Percentiles rank a stretch among this genome's conserved stretches.
Conservation (phyloP, 345 rosid species). For the Diplotaxis tenuifolia region DNA sequence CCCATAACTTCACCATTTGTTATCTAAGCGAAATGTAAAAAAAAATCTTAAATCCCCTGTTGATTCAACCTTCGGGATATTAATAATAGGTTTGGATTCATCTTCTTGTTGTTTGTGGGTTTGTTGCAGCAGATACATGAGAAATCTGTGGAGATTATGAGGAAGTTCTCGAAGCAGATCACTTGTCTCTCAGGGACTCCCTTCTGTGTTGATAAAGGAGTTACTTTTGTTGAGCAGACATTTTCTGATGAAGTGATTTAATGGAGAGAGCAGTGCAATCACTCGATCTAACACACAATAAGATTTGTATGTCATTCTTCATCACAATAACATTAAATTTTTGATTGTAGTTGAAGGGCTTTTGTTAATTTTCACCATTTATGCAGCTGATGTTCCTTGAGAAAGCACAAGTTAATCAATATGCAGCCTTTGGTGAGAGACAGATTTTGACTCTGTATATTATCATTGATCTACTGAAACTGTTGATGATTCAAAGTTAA, state of each 20-base stretch:
- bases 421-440: slow-evolving; percentile 83
- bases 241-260: slow-evolving; percentile 77
- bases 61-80: not conserved
- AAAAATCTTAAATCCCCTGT: not conserved
- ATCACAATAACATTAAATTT: too few species aligned
- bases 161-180: too few species aligned
- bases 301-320: slow-evolving; percentile 55
- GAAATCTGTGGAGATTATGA: too few species aligned
- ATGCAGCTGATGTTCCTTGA: slow-evolving; percentile 77
- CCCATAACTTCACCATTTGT: slow-evolving; percentile 44
- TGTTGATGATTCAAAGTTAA: not conserved
- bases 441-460: not conserved
- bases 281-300: slow-evolving; percentile 84
- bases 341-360: too few species aligned
- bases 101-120: too few species aligned
- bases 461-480: not conserved
- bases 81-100: too few species aligned
- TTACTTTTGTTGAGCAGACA: slow-evolving; percentile 59
- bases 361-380: too few species aligned
- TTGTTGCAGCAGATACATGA: too few species aligned
- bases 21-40: slow-evolving; percentile 49
- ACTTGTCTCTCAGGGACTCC: too few species aligned
- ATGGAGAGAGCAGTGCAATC: slow-evolving; percentile 77
- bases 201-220: too few species aligned
- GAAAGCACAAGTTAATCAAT: slow-evolving; percentile 70